Evolutionary conservation across 1,284 basidiomycete genomes (phyloP), one percentile per base, ranked within the genome.

Genomic region (Irpex sp.): DNA sequence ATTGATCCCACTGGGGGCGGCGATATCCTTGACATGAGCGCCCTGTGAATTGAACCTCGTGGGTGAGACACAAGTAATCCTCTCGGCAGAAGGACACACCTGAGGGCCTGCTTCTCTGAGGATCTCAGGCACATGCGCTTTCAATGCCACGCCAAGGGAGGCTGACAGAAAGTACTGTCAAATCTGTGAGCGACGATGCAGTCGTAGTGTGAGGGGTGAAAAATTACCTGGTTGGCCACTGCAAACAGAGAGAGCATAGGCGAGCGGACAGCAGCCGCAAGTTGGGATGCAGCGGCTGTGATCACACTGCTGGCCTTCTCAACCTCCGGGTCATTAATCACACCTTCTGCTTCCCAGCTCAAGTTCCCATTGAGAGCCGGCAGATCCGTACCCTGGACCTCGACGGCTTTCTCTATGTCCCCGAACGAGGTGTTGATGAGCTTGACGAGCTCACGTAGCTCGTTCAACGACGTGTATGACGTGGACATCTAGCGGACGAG

Each of bases 21-120:
- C 71, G 33, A 75, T 70, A 13, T 74, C 69, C 11, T 67, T 57
- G 37, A 74, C 67, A 60, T 74, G 71, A 33, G 71, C 31, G 1
- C 70, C 71, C 68, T 70, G 51, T 33, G 51, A 8, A 46, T 4
- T 13, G 49, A 21, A 21, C 31, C 31, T 5, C n/a, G 31, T 46
- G 15, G 37, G 31, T 46, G 15, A 47, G 17, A 13, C 36, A 13
- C 39, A 46, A 15, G 5, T 46, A n/a, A 46, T 13, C 39, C 39
- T 1, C n/a, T 46, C n/a, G n/a, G n/a, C 39, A 46, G 39, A 46
- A 46, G 39, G 5, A n/a, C 39, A 46, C 13, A 46, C 39, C 39
- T 46, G 11, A 46, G 39, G n/a, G 5, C 39, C 39, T 11, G n/a
- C 39, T 46, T 46, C 39, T 46, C 39, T 15, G 1, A 46, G 5